Conservation (phyloP, 495 filamentous ascomycete genomes). For the Gamarada debralockiae region DNA sequence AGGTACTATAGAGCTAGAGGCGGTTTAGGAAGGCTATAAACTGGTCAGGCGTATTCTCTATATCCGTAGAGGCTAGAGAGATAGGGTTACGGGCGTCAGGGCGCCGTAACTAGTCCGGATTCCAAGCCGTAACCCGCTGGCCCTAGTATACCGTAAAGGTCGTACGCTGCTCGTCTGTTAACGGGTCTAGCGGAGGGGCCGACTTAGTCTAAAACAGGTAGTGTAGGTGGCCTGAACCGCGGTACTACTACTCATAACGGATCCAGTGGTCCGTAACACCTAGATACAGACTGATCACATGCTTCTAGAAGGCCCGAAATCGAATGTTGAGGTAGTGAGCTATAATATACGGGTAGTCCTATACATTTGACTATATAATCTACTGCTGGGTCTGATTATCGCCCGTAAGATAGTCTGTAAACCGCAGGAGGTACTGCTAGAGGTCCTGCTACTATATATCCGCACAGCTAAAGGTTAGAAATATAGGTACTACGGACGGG, state of each 20-base stretch:
- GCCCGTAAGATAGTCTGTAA: neutral
- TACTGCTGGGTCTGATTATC: neutral
- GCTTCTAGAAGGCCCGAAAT: conserved; percentile 3
- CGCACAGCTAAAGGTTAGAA: neutral
- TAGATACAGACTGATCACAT: neutral
- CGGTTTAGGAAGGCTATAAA: neutral
- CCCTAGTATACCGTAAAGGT: neutral
- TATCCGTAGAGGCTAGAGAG: neutral
- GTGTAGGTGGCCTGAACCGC: neutral
- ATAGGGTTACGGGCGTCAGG: neutral
- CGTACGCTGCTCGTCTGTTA: neutral
- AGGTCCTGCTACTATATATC: neutral
- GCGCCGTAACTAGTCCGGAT: neutral
- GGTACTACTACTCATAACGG: neutral
- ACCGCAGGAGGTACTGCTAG: neutral
- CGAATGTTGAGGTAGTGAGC: conserved; percentile 2
- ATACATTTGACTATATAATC: neutral
- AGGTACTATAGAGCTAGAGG: neutral
- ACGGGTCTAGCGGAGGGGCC: neutral
- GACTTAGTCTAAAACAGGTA: neutral
- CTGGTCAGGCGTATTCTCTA: neutral
- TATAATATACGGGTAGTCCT: conserved; percentile 1
- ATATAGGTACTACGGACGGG: too few relatives aligned
- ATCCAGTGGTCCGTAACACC: neutral
- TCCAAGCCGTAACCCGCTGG: neutral